Evolutionary conservation across 192 early-diverging fungal species (phyloP), one percentile per base, ranked within the genome.

Genomic region (Mortierella alpina): DNA sequence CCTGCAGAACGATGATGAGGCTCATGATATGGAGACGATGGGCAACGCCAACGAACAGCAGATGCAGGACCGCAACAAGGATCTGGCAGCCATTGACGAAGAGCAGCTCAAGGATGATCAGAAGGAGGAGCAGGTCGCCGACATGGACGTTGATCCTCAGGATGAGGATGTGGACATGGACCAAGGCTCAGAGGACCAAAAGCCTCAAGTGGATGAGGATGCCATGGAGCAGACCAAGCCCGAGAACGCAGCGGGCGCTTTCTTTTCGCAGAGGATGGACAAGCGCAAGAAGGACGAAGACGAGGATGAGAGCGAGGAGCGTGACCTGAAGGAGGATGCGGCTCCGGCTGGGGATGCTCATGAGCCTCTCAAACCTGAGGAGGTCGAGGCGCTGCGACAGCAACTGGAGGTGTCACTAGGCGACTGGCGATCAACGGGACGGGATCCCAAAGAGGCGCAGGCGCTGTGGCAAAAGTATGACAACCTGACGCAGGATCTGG

Each of bases 381-480:
- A 92, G 49, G 84, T 95, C 60, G 94, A 94, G 54, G 86, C 88
- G 61, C 87, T 98, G 70, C 91, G 96, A 40, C 85, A 86, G 7
- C 90, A 95, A 18, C 85, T 98, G n/a, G 95, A 97, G 72, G 84
- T 84, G 59, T 86, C 84, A 22, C 91, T 96, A 11, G 86, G 90
- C 7, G 86, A 89, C 62, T 97, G 96, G 97, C 87, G 92, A 11
- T 78, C 86, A 22, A 73, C 82, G 49, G 92, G 91, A 7, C 85
- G 86, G 47, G 90, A 91, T 67, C 80, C 89, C 59, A 86, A 82
- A 45, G 87, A 90, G 45, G 90, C 86, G 58, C 86, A 86, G 63
- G 85, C 93, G 69, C 84, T 98, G 17, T 99, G 98, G 98, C 91
- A 90, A 74, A 82, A 91, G 56, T 99, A 98, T 84, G 91, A 93